A percentile compares a stretch with the other conserved stretches of the same genome.
Evolutionary conservation across 306 rosid species (phyloP).

Genomic region (Vigna trinervia): DNA sequence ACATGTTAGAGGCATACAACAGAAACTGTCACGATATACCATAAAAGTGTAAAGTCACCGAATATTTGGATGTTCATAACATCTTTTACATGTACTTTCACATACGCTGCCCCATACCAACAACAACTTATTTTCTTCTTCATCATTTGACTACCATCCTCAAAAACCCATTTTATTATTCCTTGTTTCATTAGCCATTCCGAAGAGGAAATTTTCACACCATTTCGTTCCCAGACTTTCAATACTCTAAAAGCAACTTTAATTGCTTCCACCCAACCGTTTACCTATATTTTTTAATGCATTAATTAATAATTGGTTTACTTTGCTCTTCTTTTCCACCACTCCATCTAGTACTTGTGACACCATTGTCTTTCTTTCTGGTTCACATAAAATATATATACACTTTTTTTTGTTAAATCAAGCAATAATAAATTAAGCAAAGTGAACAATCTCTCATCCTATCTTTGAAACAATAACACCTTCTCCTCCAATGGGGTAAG

Average conservation of each 20-base stretch:
- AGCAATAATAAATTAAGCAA: background rate
- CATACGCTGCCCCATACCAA: background rate
- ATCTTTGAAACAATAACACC: background rate
- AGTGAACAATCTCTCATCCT: background rate
- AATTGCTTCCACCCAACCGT: conserved; percentile 34
- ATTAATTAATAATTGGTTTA: conserved; percentile 30
- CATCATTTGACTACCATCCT: background rate
- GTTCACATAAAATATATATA: background rate
- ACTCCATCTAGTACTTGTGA: conserved; percentile 32
- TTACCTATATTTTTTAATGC: conserved; percentile 40
- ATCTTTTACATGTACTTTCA: conserved; percentile 3
- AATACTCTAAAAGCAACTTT: conserved; percentile 19
- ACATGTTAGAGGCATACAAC: background rate
- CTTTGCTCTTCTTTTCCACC: background rate
- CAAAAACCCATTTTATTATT: background rate
- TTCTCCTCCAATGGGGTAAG: background rate
- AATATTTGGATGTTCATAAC: conserved; percentile 27
- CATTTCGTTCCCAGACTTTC: background rate
- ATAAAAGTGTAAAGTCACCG: conserved; percentile 17
- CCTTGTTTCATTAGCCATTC: background rate
- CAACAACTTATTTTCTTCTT: background rate
- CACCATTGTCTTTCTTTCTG: background rate
- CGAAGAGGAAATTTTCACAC: background rate
- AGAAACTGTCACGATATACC: background rate
- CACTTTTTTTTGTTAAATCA: too few species aligned